These are phyloP conservation scores for Panaeolus cyanescens DNA, from an alignment of 768 basidiomycete species.

Conservation along the genomic window DNA sequence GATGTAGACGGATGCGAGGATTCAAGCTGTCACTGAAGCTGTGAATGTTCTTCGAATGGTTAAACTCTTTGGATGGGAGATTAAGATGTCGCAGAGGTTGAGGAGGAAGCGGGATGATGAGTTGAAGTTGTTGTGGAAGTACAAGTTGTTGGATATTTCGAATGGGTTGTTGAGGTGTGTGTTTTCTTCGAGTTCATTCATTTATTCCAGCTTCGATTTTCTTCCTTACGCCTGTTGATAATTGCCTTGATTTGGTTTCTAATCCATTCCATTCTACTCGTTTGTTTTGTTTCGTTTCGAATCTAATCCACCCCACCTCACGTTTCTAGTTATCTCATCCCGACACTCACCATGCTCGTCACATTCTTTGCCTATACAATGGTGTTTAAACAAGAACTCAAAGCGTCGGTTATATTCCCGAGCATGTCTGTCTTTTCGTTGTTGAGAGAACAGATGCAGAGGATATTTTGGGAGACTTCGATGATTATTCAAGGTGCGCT, in stretches of 20 bases:
- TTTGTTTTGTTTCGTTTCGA: background rate
- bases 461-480: conserved; percentile 30
- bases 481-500: conserved; percentile 15
- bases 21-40: conserved; percentile 63
- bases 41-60: conserved; percentile 66
- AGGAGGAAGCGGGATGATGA: conserved; percentile 65
- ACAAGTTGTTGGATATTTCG: conserved; percentile 43
- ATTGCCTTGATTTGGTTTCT: conserved; percentile 9
- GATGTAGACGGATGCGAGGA: conserved; percentile 49
- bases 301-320: background rate
- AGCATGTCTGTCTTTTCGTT: conserved; percentile 66
- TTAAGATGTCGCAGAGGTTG: conserved; percentile 53
- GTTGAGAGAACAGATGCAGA: conserved; percentile 52
- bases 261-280: conserved; percentile 27
- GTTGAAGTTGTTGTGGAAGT: conserved; percentile 53
- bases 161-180: conserved; percentile 29
- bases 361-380: conserved; percentile 60
- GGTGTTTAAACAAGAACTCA: conserved; percentile 41
- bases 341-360: conserved; percentile 64
- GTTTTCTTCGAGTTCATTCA: conserved; percentile 34
- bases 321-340: conserved; percentile 53
- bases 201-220: background rate
- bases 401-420: conserved; percentile 47
- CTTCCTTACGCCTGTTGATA: background rate
- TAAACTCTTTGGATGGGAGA: conserved; percentile 73